A percentile compares a stretch with the other conserved stretches of the same genome.
phyloP scores from a whole-genome alignment of 1,284 basidiomycete species.

The Irpex sp. region DNA sequence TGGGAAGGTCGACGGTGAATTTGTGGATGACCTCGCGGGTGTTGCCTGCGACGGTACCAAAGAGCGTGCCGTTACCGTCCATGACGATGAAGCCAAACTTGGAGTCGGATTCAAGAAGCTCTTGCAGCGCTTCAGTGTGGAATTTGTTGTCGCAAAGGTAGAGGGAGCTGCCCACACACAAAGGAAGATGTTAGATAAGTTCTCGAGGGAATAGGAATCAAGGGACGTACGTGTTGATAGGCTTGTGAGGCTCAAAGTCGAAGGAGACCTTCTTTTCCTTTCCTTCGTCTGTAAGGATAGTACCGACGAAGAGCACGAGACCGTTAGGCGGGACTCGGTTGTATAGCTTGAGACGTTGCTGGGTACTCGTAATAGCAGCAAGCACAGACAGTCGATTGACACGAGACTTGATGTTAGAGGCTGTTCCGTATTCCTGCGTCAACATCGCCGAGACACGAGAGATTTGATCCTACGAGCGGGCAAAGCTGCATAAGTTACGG shows the following conservation, averaged over 20 bases:
- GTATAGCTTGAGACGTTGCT: constrained; percentile 97
- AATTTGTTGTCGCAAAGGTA: constrained; percentile 99
- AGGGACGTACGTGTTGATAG: constrained; percentile 89
- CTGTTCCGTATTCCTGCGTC: constrained; percentile 97
- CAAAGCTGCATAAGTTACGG: constrained; percentile 4
- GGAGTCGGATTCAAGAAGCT: constrained; percentile 95
- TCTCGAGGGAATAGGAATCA: background rate
- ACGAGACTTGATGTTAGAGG: constrained; percentile 99
- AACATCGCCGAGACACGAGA: constrained; percentile 93
- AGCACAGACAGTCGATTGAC: constrained; percentile 98
- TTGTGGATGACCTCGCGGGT: constrained; percentile 98
- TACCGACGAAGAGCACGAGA: constrained; percentile 95
- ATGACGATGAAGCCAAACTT: constrained; percentile 99
- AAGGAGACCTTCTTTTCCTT: constrained; percentile 99
- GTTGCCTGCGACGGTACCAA: constrained; percentile 95
- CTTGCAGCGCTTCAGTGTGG: constrained; percentile 96
- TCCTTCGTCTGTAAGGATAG: constrained; percentile 96
- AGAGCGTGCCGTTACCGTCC: constrained; percentile 97
- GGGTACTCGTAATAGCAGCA: constrained; percentile 98
- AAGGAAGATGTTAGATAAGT: constrained; percentile 6
- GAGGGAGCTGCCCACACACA: constrained; percentile 60
- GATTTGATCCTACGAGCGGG: constrained; percentile 81
- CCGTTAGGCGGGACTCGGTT: constrained; percentile 96
- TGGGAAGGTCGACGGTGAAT: constrained; percentile 98
- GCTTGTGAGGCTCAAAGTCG: constrained; percentile 97